Evolutionary conservation across 352 stramenopile species (phyloP), one percentile per base, ranked within the genome.

Genomic region (Phytophthora pluvialis): DNA sequence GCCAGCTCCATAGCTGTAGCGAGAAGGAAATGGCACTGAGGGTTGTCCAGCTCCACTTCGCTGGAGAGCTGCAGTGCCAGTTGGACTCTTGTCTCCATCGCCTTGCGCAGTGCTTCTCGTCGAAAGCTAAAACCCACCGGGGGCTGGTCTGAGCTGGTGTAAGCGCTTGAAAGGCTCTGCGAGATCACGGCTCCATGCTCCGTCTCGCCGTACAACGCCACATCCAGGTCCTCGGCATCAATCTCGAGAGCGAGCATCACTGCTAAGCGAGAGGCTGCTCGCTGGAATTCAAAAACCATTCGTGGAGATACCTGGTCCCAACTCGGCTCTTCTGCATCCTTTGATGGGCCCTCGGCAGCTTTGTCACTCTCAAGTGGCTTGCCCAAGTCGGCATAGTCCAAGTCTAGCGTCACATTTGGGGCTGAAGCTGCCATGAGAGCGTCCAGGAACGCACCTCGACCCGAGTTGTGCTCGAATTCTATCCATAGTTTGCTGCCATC

Each of bases 381-480:
- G 10, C 32, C 57, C n/a, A 78, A 45, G 35, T 86, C 74, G 28
- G 77, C 35, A 47, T 83, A 81, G 26, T 83, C 72, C 32, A 83
- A 58, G 16, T 86, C 71, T 7, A 74, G 44, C 2, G 47, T 71
- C 16, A 78, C 58, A 13, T 49, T 32, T 3, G 63, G 59, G 0
- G 53, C 39, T 6, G 67, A 67, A 11, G 56, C 39, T 4, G 56
- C 32, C 45, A 71, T 80, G 2, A 86, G 56, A 3, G 72, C 75
- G 28, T 86, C 77, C 6, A 86, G 60, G 46, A 86, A 83, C 16
- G 60, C 61, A 5, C 75, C 77, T 36, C 77, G 72, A 11, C 64
- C 64, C 5, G 81, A 57, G 49, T 86, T 86, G 64, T 86, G 77
- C 48, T 86, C 77, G 21, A 86, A 86, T 25, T 81, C 75, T 38